Evolutionary conservation across 768 basidiomycete species (phyloP).

Genomic region (Suillus placidus): DNA sequence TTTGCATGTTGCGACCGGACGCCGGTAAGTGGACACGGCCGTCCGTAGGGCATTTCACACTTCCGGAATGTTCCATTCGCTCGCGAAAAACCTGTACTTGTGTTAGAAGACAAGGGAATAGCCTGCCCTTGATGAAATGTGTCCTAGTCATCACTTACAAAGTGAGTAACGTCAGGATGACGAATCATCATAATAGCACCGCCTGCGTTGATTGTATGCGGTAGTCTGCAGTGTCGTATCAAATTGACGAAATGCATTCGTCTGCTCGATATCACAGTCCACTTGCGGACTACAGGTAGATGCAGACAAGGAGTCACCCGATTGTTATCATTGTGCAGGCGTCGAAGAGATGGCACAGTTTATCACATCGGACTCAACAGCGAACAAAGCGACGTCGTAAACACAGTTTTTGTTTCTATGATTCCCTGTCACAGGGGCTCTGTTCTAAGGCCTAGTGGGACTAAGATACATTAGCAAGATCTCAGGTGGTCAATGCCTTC

Average conservation of each 20-base stretch:
- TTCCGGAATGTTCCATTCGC: background rate
- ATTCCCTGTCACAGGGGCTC: background rate
- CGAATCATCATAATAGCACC: background rate
- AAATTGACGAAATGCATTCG: background rate
- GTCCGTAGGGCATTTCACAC: background rate
- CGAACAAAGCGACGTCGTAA: background rate
- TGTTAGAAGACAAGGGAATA: background rate
- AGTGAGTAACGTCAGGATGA: background rate
- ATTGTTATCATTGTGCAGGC: background rate
- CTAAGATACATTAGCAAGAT: background rate
- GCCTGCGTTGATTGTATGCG: background rate
- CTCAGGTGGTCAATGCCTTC: background rate
- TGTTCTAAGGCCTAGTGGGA: background rate
- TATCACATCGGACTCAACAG: background rate
- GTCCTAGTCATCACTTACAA: background rate
- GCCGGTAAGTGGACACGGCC: background rate
- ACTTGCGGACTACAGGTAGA: background rate
- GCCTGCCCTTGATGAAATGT: background rate
- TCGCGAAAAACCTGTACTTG: conserved; percentile 1
- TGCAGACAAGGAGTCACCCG: no score
- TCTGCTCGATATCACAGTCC: background rate
- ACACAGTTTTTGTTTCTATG: background rate
- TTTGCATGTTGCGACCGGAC: background rate
- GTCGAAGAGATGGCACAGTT: background rate
- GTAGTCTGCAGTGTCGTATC: background rate